phyloP scores from a whole-genome alignment of 129 eudicot species.

The Chrysanthemum makinoi region DNA sequence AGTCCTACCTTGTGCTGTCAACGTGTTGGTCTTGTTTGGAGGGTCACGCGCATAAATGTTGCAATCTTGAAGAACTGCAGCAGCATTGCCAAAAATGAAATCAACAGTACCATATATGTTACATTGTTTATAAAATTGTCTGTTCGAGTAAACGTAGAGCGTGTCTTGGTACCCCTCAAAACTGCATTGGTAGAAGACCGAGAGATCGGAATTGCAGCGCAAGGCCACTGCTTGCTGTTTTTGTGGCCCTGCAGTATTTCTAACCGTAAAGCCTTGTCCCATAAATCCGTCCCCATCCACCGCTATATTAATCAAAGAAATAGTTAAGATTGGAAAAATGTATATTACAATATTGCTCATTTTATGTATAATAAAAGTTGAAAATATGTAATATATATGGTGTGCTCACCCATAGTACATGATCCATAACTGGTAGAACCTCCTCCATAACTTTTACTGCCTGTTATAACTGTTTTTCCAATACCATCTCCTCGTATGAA shows the following conservation, averaged over 20 bases:
- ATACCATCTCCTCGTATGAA: conserved; percentile 85
- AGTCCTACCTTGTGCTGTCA: conserved; percentile 74
- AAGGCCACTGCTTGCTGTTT: conserved; percentile 77
- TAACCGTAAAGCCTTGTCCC: conserved; percentile 60
- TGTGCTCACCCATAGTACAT: conserved; percentile 65
- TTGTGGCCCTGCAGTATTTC: conserved; percentile 65
- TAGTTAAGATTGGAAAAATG: background rate
- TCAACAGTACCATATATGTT: conserved; percentile 64
- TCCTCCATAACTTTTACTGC: conserved; percentile 70
- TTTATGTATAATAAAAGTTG: too few species aligned
- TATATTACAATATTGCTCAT: background rate
- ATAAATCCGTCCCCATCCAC: conserved; percentile 57
- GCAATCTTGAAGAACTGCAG: conserved; percentile 59
- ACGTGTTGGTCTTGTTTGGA: conserved; percentile 47
- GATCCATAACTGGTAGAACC: conserved; percentile 70
- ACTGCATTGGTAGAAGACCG: conserved; percentile 70
- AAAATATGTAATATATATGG: background rate
- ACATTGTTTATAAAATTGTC: conserved; percentile 65
- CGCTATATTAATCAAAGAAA: conserved; percentile 27
- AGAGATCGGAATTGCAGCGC: conserved; percentile 58
- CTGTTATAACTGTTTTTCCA: conserved; percentile 72
- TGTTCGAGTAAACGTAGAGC: conserved; percentile 47
- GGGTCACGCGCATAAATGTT: conserved; percentile 58
- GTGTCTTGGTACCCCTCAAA: conserved; percentile 87
- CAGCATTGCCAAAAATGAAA: conserved; percentile 68